These are phyloP conservation scores for Colletotrichum navitas DNA, from an alignment of 2,329 filamentous ascomycete genomes.

Conservation along the genomic window DNA sequence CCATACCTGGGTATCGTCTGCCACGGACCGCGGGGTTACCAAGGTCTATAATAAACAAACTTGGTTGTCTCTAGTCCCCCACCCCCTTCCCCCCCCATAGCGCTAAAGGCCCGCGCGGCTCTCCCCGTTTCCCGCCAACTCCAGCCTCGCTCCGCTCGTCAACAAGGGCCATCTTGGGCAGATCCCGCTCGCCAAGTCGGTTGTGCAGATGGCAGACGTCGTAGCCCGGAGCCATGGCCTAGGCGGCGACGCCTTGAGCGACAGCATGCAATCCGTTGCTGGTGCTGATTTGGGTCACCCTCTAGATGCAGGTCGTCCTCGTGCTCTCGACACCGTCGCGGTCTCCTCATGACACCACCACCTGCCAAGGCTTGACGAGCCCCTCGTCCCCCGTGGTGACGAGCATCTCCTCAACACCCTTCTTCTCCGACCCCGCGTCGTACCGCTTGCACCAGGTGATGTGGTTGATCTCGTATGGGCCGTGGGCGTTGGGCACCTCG, in stretches of 20 bases:
- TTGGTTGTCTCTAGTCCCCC: not conserved
- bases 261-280: not conserved
- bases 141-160: not conserved
- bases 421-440: slow-evolving; percentile 71
- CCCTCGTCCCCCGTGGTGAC: slow-evolving; percentile 95
- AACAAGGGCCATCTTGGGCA: not conserved
- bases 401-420: slow-evolving; percentile 81
- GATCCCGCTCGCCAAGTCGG: not conserved
- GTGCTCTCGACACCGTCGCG: not conserved
- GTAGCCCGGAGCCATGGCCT: not conserved
- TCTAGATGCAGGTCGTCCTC: not conserved
- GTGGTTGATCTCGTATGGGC: slow-evolving; percentile 95
- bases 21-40: not conserved
- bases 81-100: too few relatives aligned
- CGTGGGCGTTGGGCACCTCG: slow-evolving; percentile 81
- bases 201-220: not conserved
- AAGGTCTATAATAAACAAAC: not conserved
- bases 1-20: not conserved
- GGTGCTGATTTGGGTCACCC: not conserved
- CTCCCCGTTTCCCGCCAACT: not conserved
- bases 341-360: slow-evolving; percentile 50
- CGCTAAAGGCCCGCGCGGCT: not conserved
- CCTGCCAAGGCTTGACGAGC: slow-evolving; percentile 83
- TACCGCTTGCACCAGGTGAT: slow-evolving; percentile 86
- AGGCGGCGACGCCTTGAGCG: not conserved